Conservation (phyloP, 805 yeast species). For the Phaffomyces thermotolerans region DNA sequence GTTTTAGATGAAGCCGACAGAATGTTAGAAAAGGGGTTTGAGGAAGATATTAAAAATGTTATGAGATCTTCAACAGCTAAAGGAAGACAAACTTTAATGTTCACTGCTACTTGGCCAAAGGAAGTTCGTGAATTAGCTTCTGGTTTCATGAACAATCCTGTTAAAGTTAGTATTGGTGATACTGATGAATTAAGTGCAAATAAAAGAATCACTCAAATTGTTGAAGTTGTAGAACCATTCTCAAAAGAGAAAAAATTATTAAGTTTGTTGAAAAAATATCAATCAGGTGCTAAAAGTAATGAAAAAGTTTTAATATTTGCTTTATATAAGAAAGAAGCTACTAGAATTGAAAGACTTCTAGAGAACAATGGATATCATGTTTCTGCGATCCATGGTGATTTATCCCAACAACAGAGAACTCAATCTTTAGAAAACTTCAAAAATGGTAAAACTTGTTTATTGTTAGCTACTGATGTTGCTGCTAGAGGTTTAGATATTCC, state of each 20-base stretch:
- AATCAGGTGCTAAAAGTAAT: conserved; percentile 52
- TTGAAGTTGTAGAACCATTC: conserved; percentile 80
- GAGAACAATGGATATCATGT: conserved; percentile 68
- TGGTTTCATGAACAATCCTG: conserved; percentile 78
- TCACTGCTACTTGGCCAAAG: conserved; percentile 99
- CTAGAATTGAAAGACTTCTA: conserved; percentile 76
- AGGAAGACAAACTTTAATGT: conserved; percentile 88
- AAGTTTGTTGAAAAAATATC: conserved; percentile 67
- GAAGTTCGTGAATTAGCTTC: conserved; percentile 91
- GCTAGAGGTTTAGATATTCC: conserved; percentile 98
- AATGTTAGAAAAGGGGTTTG: conserved; percentile 97
- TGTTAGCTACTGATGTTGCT: conserved; percentile 97
- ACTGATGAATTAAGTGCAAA: conserved; percentile 92
- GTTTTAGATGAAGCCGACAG: conserved; percentile 98
- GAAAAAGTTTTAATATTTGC: conserved; percentile 92
- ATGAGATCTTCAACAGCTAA: conserved; percentile 49
- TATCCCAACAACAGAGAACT: conserved; percentile 87
- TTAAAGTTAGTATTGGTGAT: conserved; percentile 87
- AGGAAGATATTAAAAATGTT: conserved; percentile 86
- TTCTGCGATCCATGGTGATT: conserved; percentile 94
- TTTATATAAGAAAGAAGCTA: conserved; percentile 92
- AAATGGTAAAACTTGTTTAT: conserved; percentile 61
- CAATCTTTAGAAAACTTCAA: conserved; percentile 82
- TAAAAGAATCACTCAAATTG: conserved; percentile 87
- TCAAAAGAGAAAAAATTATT: conserved; percentile 74